Base-by-base conservation (phyloP, 2,329 filamentous ascomycete species). In the Camptophora hylomeconis region DNA sequence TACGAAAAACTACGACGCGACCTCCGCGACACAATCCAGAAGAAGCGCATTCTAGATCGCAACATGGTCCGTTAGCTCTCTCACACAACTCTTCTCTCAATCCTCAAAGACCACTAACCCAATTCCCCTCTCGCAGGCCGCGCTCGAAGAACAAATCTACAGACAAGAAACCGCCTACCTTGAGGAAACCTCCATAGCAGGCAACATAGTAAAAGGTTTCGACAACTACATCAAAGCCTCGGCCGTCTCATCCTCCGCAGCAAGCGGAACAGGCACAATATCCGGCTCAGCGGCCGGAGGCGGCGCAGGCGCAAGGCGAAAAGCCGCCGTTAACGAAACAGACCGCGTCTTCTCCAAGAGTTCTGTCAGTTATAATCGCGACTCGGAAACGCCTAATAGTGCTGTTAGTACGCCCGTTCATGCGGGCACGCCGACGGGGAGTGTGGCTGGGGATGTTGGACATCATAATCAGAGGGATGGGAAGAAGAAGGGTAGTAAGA, bases 131-230 rank as follows among this genome's bases (percentile, higher is more conserved):
- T 35, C 14, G 36, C 40, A 75, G 71, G 54, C 62, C 28, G 52
- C 60, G 43, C 56, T 75, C 34, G 89, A 98, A 61, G 81, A 92
- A 27, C 69, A 71, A 40, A 95, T 98, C 45, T 75, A 70, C 50
- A 74, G 78, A 40, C 78, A 82, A 47, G 89, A 98, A 54, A 73
- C 76, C 33, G 69, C 76, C 11, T 98, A 98, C 53, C 73, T 98
- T 28, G 87, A 95, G 53, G 83, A 83, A 47, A 92, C 84, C 4
- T 77, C 75, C 9, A 73, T 67, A 45, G 70, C 71, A 12, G 89
- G 89, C 24, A 98, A 98, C 60, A 95, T 98, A 50, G 87, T 98
- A 52, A 84, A 81, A 26, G 89, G 89, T 13, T 98, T 98, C 54
- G 89, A 98, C 54, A 92, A 84, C 51, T 98, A 95, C 60, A 92